These are phyloP conservation scores for Silybum marianum DNA, from an alignment of 129 eudicot species.

Conservation along the genomic window DNA sequence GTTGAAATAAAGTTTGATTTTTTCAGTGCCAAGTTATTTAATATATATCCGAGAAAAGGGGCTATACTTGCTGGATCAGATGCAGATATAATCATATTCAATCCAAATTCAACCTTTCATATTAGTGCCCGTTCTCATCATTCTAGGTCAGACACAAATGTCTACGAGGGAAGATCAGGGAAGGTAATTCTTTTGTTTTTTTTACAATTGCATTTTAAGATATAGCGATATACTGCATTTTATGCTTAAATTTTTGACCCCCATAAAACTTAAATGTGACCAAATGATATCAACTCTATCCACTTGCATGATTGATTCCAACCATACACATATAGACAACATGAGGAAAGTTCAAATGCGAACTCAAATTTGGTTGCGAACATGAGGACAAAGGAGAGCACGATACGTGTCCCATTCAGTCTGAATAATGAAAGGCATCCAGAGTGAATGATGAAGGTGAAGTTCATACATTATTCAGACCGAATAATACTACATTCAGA, in stretches of 20 bases:
- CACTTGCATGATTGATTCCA: background rate
- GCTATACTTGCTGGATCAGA: slow-evolving; percentile 94
- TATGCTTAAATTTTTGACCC: background rate
- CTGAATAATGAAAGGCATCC: no score
- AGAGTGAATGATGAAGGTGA: no score
- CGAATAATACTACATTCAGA: no score
- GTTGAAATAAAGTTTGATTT: background rate
- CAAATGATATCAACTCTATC: background rate
- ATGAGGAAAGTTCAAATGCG: no score
- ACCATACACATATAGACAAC: background rate
- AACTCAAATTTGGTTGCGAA: no score
- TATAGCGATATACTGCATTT: background rate
- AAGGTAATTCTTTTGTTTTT: slow-evolving; percentile 52
- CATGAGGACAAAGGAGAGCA: no score
- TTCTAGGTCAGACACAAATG: slow-evolving; percentile 86
- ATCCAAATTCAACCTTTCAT: slow-evolving; percentile 83
- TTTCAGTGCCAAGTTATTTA: slow-evolving; percentile 80
- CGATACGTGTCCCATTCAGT: no score
- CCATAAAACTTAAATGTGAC: background rate
- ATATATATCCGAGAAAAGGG: slow-evolving; percentile 94
- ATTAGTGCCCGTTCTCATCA: slow-evolving; percentile 82
- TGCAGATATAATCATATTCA: slow-evolving; percentile 93
- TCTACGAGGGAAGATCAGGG: slow-evolving; percentile 85
- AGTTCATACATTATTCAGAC: no score
- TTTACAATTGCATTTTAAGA: background rate